Percentiles rank a stretch among this genome's conserved stretches.
These are phyloP conservation scores for Microdochium trichocladiopsis DNA, from an alignment of 2,329 filamentous ascomycete species.

Conservation along the genomic window DNA sequence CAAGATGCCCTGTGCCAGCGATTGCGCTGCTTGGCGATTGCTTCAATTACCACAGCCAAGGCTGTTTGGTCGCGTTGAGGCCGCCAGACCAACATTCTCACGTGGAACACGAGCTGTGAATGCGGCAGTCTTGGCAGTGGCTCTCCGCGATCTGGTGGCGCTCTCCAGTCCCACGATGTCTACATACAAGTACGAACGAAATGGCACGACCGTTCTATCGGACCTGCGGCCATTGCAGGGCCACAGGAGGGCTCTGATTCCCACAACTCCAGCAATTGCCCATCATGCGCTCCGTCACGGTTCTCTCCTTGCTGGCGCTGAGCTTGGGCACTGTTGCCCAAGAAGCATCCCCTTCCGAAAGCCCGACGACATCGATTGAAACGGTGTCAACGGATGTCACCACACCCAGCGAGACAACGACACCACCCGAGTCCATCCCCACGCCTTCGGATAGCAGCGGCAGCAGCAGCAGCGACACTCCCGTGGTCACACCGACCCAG, in stretches of 20 bases:
- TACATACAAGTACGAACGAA: too few species aligned
- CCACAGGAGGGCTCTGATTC: too few species aligned
- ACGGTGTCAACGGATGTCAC: neutral
- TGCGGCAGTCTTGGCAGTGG: too few species aligned
- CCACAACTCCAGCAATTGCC: neutral
- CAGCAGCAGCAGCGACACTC: neutral
- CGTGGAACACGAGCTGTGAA: too few species aligned
- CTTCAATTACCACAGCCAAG: too few species aligned
- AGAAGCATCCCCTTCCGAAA: neutral
- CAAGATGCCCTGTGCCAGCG: neutral
- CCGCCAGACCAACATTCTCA: too few species aligned
- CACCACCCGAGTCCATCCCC: neutral
- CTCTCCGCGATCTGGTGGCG: too few species aligned
- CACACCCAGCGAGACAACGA: neutral
- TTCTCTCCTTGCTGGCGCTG: neutral
- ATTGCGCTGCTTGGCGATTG: neutral
- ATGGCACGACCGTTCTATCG: too few species aligned
- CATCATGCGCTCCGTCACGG: neutral
- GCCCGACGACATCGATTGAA: neutral
- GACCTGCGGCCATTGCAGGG: too few species aligned
- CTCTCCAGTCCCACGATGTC: too few species aligned
- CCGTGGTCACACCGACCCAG: neutral
- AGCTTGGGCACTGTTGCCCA: neutral
- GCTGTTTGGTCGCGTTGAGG: too few species aligned
- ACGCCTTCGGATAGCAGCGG: neutral